Conservation (phyloP, 306 rosid genomes). For the Dalbergia oliveri region DNA sequence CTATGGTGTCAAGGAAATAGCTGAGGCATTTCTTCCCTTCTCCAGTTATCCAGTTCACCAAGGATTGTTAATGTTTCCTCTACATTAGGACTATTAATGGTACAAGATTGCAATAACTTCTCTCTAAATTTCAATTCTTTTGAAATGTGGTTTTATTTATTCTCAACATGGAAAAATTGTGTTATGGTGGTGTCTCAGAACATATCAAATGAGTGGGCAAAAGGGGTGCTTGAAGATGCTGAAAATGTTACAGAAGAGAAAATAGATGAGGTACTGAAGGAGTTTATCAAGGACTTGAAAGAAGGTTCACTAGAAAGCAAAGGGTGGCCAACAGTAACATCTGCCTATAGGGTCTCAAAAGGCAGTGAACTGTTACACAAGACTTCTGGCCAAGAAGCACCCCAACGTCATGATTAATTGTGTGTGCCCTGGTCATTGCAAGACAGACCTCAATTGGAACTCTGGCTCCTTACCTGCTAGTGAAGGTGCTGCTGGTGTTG, state of each 20-base stretch:
- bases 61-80: constrained; percentile 56
- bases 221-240: constrained; percentile 36
- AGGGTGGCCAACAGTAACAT: not conserved
- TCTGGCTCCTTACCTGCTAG: constrained; percentile 4
- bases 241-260: constrained; percentile 39
- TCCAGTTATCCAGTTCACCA: constrained; percentile 46
- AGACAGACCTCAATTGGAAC: constrained; percentile 15
- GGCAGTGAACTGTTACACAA: constrained; percentile 45
- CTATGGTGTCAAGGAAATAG: constrained; percentile 43
- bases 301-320: constrained; percentile 32
- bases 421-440: constrained; percentile 40
- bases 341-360: constrained; percentile 37
- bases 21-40: constrained; percentile 51
- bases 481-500: constrained; percentile 38
- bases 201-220: constrained; percentile 40
- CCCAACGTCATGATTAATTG: constrained; percentile 19
- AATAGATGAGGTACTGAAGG: constrained; percentile 24
- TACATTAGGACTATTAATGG: constrained; percentile 36
- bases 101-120: not conserved
- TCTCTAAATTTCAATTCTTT: not conserved
- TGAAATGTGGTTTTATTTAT: not conserved
- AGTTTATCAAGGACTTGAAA: constrained; percentile 41
- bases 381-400: constrained; percentile 35
- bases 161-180: constrained; percentile 10
- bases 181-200: not conserved